These are phyloP conservation scores for Arthroderma sp. DNA, from an alignment of 2,329 filamentous ascomycete genomes.

Conservation along the genomic window DNA sequence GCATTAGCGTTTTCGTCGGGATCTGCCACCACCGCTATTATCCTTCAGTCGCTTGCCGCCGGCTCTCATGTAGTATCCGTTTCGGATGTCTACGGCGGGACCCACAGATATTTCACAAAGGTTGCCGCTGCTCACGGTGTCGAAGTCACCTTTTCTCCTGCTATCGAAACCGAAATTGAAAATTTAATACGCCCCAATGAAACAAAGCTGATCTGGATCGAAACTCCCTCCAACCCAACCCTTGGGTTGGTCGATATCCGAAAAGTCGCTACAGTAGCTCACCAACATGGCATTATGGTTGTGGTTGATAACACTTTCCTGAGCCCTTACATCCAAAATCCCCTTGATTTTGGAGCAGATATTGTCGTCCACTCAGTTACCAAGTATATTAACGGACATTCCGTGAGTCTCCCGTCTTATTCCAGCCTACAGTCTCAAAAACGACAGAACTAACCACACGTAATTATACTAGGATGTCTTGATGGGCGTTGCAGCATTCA, in stretches of 20 bases:
- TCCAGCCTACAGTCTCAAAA: neutral
- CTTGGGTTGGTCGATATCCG: conserved; percentile 85
- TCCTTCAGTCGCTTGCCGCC: conserved; percentile 80
- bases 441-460: neutral
- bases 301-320: conserved; percentile 99
- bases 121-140: conserved; percentile 91
- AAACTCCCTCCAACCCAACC: conserved; percentile 89
- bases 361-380: conserved; percentile 95
- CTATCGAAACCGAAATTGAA: conserved; percentile 77
- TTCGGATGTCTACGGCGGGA: conserved; percentile 94
- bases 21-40: conserved; percentile 81
- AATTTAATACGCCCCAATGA: conserved; percentile 66
- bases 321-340: conserved; percentile 92
- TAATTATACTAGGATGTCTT: conserved; percentile 57
- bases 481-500: conserved; percentile 95
- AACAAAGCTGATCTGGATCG: conserved; percentile 95
- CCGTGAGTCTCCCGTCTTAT: conserved; percentile 22
- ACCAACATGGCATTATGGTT: conserved; percentile 77
- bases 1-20: conserved; percentile 91
- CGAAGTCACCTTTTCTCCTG: conserved; percentile 83
- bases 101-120: conserved; percentile 97
- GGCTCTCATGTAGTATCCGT: conserved; percentile 93
- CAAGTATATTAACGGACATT: conserved; percentile 98
- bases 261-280: conserved; percentile 67
- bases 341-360: conserved; percentile 85